These are phyloP conservation scores for Thelephora ganbajun DNA, from an alignment of 768 basidiomycete genomes.

Conservation along the genomic window DNA sequence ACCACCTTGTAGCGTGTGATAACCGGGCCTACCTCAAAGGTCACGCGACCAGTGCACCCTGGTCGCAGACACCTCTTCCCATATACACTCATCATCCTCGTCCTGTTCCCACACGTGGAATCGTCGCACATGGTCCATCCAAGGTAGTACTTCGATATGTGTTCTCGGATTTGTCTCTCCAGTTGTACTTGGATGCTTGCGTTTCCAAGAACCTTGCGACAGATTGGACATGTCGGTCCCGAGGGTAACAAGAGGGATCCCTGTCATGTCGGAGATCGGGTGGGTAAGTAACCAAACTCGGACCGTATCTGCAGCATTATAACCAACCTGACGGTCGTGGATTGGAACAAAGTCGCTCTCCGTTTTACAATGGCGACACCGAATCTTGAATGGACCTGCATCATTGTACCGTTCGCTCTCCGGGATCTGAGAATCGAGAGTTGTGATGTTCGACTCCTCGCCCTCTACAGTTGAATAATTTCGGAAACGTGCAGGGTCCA, in stretches of 20 bases:
- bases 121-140: constrained; percentile 85
- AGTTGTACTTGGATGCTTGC: constrained; percentile 73
- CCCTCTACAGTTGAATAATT: constrained; percentile 21
- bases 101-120: constrained; percentile 64
- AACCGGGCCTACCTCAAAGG: constrained; percentile 52
- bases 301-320: background rate
- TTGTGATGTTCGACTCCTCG: constrained; percentile 57
- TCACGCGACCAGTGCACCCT: constrained; percentile 56
- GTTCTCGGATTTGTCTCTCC: constrained; percentile 70
- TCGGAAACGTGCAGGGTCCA: constrained; percentile 46
- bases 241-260: constrained; percentile 46
- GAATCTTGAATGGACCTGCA: constrained; percentile 51
- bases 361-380: constrained; percentile 64
- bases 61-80: constrained; percentile 65
- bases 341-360: constrained; percentile 44
- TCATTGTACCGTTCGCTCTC: constrained; percentile 83
- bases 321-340: constrained; percentile 40
- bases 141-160: constrained; percentile 76
- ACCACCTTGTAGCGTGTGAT: background rate
- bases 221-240: constrained; percentile 63
- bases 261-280: constrained; percentile 22
- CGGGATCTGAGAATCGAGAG: constrained; percentile 80
- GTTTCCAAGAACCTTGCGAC: constrained; percentile 33
- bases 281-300: background rate
- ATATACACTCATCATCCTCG: constrained; percentile 91